These are phyloP conservation scores for Acidiella bohemica DNA, from an alignment of 495 filamentous ascomycete species.

Conservation along the genomic window DNA sequence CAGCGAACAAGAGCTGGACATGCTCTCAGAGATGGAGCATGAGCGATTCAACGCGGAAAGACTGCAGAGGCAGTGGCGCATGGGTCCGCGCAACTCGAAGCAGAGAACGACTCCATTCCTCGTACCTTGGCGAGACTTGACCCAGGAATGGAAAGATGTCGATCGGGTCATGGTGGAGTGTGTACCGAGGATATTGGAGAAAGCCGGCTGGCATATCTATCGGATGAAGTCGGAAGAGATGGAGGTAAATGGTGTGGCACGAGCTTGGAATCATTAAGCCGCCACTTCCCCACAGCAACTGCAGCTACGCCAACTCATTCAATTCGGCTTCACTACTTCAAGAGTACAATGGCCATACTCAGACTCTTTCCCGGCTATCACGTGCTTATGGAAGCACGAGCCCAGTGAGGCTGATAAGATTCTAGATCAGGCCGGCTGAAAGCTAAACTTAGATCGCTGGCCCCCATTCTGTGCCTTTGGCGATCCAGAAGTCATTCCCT, in stretches of 20 bases:
- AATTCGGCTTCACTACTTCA: no score
- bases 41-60: slow-evolving; percentile 22
- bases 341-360: no score
- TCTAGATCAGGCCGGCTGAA: no score
- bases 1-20: slow-evolving; percentile 14
- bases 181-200: slow-evolving; percentile 16
- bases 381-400: no score
- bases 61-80: slow-evolving; percentile 19
- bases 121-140: slow-evolving; percentile 19
- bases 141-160: slow-evolving; percentile 21
- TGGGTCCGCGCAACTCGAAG: slow-evolving; percentile 14
- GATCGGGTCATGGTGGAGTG: slow-evolving; percentile 22
- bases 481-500: no score
- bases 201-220: slow-evolving; percentile 15
- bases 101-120: slow-evolving; percentile 19
- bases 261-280: no score
- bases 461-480: no score
- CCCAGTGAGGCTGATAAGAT: no score
- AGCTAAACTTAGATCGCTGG: no score
- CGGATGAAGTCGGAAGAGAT: slow-evolving; percentile 14
- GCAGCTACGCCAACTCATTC: no score
- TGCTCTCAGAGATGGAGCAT: slow-evolving; percentile 20
- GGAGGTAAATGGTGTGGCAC: slow-evolving; percentile 2
- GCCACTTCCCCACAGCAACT: no score
- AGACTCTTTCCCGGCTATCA: no score